Evolutionary conservation across 2,329 filamentous ascomycete species (phyloP), one percentile per base, ranked within the genome.

Genomic region (Colletotrichum incanum): DNA sequence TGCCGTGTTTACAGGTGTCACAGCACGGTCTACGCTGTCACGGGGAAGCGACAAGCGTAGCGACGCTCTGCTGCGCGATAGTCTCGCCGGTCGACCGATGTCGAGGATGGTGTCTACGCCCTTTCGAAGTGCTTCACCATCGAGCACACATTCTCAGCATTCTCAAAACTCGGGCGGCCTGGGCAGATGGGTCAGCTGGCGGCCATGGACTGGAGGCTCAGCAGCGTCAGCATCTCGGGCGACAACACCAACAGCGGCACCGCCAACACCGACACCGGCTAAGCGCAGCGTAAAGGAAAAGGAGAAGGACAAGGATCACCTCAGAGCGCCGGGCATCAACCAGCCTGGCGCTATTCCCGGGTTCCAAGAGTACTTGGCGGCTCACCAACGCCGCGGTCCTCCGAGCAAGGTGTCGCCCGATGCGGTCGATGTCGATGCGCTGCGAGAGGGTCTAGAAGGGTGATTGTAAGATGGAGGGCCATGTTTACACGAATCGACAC

Each of bases 291-390:
- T 61, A 11, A 49, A 59, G 50, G 67, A 56, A 3, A 71, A 76
- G 47, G 74, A 80, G 62, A 74, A 76, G 50, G 75, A 83, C 70
- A 79, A 79, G 67, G 81, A 83, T 14, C 65, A 82, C 43, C 84
- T 84, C 54, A 86, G 93, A 54, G 82, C 88, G 5, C 89, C 93
- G 1, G 94, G 94, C 0, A 94, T 96, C 78, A 96, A 96, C 77
- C 94, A 96, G 78, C 87, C 89, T 1, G 94, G 94, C 0, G 87
- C 90, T 0, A 92, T 96, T 54, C 90, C 93, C 0, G 93, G 94
- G 0, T 93, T 96, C 74, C 86, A 90, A 34, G 85, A 89, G 67
- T 90, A 88, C 75, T 85, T 86, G 80, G 82, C 84, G 2, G 81
- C 84, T 1, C 84, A 82, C 77, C 88, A 82, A 80, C 89, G 80